Base-by-base conservation (phyloP, 768 basidiomycete species). In the Kwoniella dejecticola region DNA sequence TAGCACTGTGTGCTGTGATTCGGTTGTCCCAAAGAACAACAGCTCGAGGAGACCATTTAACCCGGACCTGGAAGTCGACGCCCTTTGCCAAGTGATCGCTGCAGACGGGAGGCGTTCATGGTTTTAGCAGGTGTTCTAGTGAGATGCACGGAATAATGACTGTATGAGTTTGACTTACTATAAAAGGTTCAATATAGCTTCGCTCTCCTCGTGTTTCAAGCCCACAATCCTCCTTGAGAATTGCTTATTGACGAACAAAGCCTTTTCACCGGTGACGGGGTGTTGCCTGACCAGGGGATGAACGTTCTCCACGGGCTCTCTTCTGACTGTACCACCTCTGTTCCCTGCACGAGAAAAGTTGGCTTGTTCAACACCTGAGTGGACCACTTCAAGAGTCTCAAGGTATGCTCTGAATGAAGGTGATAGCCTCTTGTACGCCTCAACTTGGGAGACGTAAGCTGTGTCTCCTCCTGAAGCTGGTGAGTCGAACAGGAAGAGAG, bases 221-320 rank as follows among this genome's bases (percentile, higher is more conserved):
- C 89, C 91, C 23, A 91, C 85, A 64, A 94, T 92, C 31, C 85
- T 83, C 6, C 79, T 57, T 0, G 89, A 89, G 82, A 93, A 92
- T 67, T 90, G 89, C 63, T 83, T 83, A 81, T 92, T 91, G 62
- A 95, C 89, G 76, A 88, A 93, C 54, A 91, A 82, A 0, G 89
- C 89, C 77, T 93, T 90, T 65, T 89, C 86, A 19, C 89, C 90
- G 0, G 91, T 93, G 27, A 92, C 90, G 1, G 91, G 90, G 77
- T 92, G 90, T 19, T 57, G 57, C 63, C 90, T 82, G 27, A 94
- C 83, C 26, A 93, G 79, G 2, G 90, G 91, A 66, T 93, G 90
- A 19, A 88, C 78, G 69, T 89, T 82, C 77, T 90, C 88, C 8
- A 93, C 90, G 2, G 90, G 90, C 48, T 91, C 89, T 24, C 91